Evolutionary conservation across 805 yeast genomes (phyloP), one percentile per base, ranked within the genome.

Genomic region (Naumovozyma dairenensis): DNA sequence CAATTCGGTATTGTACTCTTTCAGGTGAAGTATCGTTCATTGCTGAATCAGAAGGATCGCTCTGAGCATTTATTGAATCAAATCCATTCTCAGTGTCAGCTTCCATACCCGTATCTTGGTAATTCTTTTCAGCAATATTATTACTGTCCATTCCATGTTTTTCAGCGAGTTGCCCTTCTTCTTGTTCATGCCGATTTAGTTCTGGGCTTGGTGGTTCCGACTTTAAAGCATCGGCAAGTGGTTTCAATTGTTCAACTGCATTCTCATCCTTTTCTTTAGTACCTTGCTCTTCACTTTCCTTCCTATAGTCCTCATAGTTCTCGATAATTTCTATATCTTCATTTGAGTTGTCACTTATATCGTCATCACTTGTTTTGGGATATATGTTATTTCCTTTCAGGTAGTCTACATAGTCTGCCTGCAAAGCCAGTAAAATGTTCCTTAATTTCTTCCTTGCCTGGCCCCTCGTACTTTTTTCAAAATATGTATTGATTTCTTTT

Each of bases 281-380:
- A 9, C 12, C 25, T 13, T 22, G 21, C 16, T 13, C 29, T 17
- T 26, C 16, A 10, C 13, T 30, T 19, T 30, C 31, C 29, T 27
- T 25, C 15, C 14, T n/a, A 21, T 9, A 18, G 2, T 39, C 32
- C 16, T 41, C 13, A 24, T 33, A 36, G 32, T 47, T 35, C 33
- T 54, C 57, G n/a, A 55, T 45, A 4, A 55, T 56, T 37, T 56
- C 59, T 29, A 56, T 35, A 33, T 49, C 57, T 15, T 47, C 54
- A 21, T 52, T 54, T 18, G 46, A 46, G 8, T 46, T 46, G 14
- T 40, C 42, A 16, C 22, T 32, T 15, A 26, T 28, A 16, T 30
- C 28, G 2, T 21, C 16, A 3, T 19, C 21, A 8, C 36, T 40
- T 16, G 34, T 35, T 12, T 43, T 40, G 12, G 35, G 29, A 17